Base-by-base conservation (phyloP, 192 early-diverging fungal genomes). In the Entophlyctis luteolus region DNA sequence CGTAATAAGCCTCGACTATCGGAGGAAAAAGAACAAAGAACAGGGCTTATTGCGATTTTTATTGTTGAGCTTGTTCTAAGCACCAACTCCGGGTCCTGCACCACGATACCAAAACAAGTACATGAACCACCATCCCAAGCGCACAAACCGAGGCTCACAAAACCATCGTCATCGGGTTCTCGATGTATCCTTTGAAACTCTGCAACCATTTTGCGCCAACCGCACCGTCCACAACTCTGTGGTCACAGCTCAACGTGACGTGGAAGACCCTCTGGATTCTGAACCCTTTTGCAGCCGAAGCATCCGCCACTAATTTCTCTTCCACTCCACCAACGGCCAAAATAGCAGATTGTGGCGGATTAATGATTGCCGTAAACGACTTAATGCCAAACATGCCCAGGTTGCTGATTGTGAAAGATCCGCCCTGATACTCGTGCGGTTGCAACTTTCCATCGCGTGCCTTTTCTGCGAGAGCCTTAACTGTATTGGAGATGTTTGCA, bases 391-490 rank as follows among this genome's bases (percentile, higher is more conserved):
- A 96, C 96, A 98, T 98, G 65, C 96, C 96, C 63, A 98, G 81
- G 82, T 98, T 98, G 57, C 93, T 96, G 78, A 98, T 95, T 58
- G 96, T 91, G 81, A 98, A 98, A 47, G 89, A 87, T 38, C 96
- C 96, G 76, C 95, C 95, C 72, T 98, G 96, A 88, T 93, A 98
- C 82, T 98, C 96, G 36, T 96, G 84, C 52, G 94, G 96, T 67
- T 84, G 79, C 10, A 98, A 85, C 84, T 95, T 95, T 79, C 88
- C 88, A 54, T 79, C 86, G 45, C 88, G 91, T 48, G 93, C 96
- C 50, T 89, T 86, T 12, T 74, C 75, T 25, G 93, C 94, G 66
- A 98, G 76, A 37, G 90, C 88, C 74, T 91, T 91, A 54, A 96
- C 89, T 50, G 84, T 84, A 66, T 89, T 81, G 35, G 93, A 93